Base-by-base conservation (phyloP, 2,329 filamentous ascomycete genomes). In the Fusarium armeniacum region DNA sequence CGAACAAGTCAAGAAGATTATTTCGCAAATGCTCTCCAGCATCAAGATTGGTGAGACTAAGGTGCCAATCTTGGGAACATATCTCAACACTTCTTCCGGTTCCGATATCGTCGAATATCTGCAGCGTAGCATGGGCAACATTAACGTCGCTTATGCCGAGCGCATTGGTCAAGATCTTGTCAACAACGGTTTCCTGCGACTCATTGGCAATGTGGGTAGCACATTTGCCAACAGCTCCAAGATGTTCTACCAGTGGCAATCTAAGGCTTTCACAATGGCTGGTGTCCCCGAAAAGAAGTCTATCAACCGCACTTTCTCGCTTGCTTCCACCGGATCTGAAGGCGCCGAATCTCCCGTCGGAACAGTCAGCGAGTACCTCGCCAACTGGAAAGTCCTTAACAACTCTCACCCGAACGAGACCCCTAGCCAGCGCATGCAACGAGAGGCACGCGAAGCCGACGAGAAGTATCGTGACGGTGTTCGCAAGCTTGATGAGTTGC, bases 181-280 rank as follows among this genome's bases (percentile, higher is more conserved):
- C 54, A 84, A 88, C 30, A 89, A 92, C 77, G 95, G 96, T 38
- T 95, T 98, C 77, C 83, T 99, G 76, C 90, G 96, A 53, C 85
- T 99, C 55, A 89, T 99, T 66, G 96, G 96, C 70, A 98, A 96
- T 75, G 94, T 99, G 56, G 96, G 96, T 65, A 98, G 89, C 81
- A 93, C 91, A 2, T 99, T 99, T 78, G 94, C 95, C 74, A 99
- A 99, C 82, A 98, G 94, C 84, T 97, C 94, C 70, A 93, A 92
- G 81, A 92, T 98, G 89, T 95, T 93, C 78, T 99, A 99, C 79
- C 96, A 99, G 80, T 99, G 96, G 96, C 91, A 93, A 57, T 89
- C 94, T 10, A 97, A 93, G 82, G 91, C 93, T 7, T 99, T 98
- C 82, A 90, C 97, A 77, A 79, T 96, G 59, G 90, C 93, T 28